Base-by-base conservation (phyloP, 1,284 basidiomycete species). In the Leccinum subrobustum region DNA sequence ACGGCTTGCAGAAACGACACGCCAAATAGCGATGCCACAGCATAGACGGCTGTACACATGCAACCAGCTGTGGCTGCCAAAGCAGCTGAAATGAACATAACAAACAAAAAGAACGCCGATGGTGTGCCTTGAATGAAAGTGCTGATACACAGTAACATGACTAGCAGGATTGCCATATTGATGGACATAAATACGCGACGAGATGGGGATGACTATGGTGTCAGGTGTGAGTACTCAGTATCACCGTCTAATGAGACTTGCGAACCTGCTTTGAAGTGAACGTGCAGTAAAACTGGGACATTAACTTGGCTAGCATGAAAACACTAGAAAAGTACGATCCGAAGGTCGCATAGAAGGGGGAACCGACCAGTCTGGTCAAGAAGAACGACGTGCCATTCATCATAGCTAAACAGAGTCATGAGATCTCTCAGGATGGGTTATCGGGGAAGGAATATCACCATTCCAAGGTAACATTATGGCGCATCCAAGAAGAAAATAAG, bases 321-420 rank as follows among this genome's bases (percentile, higher is more conserved):
- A 85, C 76, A 4, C 81, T 82, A 3, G 88, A 84, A 23, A 91
- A 77, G 68, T 88, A 92, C 2, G 89, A 91, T 60, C 81, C 80
- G 70, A 92, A 93, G 12, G 86, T 79, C 55, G 78, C 73, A 64
- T 80, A 76, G 25, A 89, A 64, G 3, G 84, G 71, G 1, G 88
- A 86, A 39, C 78, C 81, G 9, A 76, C 77, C 20, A 92, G 71
- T 56, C 88, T 79, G 5, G 87, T 83, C 50, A 89, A 70, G 73
- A 92, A 92, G 73, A 86, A 93, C 0, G 90, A 85, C 37, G 83
- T 88, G 0, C 87, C 90, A 9, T 89, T 93, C 31, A 92, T 91
- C 69, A 92, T 77, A 1, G 83, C 90, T 92, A 59, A n/a, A 59
- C 7, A 37, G 3, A 14, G 27, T 53, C 42, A 35, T 60, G 29